Base-by-base conservation (phyloP, 2,329 filamentous ascomycete genomes). In the Beauveria sp. region DNA sequence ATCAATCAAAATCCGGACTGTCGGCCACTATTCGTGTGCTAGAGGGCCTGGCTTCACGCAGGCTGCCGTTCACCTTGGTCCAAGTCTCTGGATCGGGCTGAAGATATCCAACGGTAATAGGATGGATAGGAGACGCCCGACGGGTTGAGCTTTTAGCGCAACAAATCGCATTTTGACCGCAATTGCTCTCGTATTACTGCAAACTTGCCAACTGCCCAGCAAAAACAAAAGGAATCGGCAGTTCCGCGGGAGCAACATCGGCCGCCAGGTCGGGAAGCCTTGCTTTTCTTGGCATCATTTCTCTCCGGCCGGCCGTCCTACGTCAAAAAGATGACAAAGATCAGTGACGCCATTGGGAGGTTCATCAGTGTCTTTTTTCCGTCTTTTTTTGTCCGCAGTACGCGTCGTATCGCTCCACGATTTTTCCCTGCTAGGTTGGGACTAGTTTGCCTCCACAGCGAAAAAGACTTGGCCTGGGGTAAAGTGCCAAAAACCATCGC, bases 341-440 rank as follows among this genome's bases (percentile, higher is more conserved):
- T 38, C 34, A 22, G 45, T 58, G 55, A 58, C 55, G 55, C 55
- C 46, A 50, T 42, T 28, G 5, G 14, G 43, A 57, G 43, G 28
- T 28, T 38, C 43, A 28, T 28, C 10, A 10, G 12, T 38, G 34
- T 38, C 48, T 14, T 20, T 8, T 3, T 14, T 16, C 0, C 34
- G 3, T 31, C n/a, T 12, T n/a, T 1, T 6, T n/a, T 6, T 24
- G 22, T 24, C 5, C 34, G n/a, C 22, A 20, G 38, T 24, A 42
- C 18, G 43, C 43, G 45, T 49, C 31, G 55, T 7, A 51, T 59
- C 38, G 48, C 57, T 60, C 57, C 57, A 34, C 57, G 57, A 52
- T 31, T 34, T 60, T 48, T 18, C 28, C 26, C 20, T 40, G 14
- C 46, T 60, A 18, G 56, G 38, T 43, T 45, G 57, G 48, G 57